Evolutionary conservation across 2,329 filamentous ascomycete genomes (phyloP).

Genomic region (Talaromyces albobiverticillius): DNA sequence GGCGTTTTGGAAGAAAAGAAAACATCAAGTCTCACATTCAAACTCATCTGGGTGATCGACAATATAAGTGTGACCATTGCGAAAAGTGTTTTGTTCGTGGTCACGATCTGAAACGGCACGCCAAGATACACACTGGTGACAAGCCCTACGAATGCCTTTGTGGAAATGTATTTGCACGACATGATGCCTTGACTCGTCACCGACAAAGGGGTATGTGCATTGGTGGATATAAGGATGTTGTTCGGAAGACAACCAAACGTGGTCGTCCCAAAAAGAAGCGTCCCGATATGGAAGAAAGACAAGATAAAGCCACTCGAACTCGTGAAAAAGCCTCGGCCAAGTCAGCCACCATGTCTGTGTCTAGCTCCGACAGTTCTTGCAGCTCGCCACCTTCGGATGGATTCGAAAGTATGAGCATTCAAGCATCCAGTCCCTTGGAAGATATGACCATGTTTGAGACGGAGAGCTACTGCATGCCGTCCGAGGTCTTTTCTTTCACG

Average conservation of each 20-base stretch:
- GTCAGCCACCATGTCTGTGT: conserved; percentile 32
- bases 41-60: conserved; percentile 93
- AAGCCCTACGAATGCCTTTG: conserved; percentile 95
- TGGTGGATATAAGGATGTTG: conserved; percentile 81
- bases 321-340: conserved; percentile 42
- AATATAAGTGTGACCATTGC: conserved; percentile 91
- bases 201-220: conserved; percentile 95
- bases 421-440: conserved; percentile 32
- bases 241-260: conserved; percentile 65
- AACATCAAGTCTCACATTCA: conserved; percentile 99
- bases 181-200: conserved; percentile 92
- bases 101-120: conserved; percentile 94
- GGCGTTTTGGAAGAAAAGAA: conserved; percentile 93
- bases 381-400: conserved; percentile 43
- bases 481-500: conserved; percentile 45
- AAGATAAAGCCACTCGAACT: conserved; percentile 56
- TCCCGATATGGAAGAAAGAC: conserved; percentile 57
- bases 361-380: conserved; percentile 37
- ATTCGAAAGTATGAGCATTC: conserved; percentile 39
- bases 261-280: conserved; percentile 63
- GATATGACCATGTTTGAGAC: conserved; percentile 28
- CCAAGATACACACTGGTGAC: conserved; percentile 94
- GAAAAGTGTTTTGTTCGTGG: conserved; percentile 95
- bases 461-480: conserved; percentile 33
- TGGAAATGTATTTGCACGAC: conserved; percentile 89